Evolutionary conservation across 2,329 filamentous ascomycete genomes (phyloP), one percentile per base, ranked within the genome.

Genomic region (Penicillium sp.): DNA sequence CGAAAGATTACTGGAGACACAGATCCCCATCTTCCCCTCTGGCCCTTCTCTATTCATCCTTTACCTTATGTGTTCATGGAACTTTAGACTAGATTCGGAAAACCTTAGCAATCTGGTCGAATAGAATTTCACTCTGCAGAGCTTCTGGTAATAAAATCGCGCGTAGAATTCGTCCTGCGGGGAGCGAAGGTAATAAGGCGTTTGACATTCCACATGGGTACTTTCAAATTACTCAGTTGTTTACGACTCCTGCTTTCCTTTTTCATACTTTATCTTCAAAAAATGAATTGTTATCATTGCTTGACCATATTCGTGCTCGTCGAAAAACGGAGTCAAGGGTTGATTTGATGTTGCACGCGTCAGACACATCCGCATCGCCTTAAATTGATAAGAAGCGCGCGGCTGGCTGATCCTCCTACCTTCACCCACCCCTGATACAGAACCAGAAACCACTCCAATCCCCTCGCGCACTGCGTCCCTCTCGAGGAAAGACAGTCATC

Each of bases 301-400:
- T n/a, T 5, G 2, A 39, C 13, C 46, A 4, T 22, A 54, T 31
- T 52, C 11, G 41, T 54, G 40, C 41, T 44, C 13, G 40, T 19
- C n/a, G 51, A 52, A 41, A 50, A 36, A 27, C 35, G 13, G 6
- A 57, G 27, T 22, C n/a, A 39, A 37, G 52, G 60, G 63, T 63
- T 66, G 61, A 55, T 64, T 63, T 66, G 63, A 55, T 64, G 66
- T 68, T 66, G 66, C 65, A 67, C 65, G 66, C 66, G 66, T 68
- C 65, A 65, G 66, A 63, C 60, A 63, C 60, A 60, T 65, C 61
- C 56, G 54, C 56, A 59, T 63, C 63, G 56, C 62, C 66, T 60
- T 59, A 66, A 66, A 61, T 63, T 66, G 66, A 68, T 68, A 67
- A 66, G 65, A 68, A 57, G 61, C 63, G 64, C 66, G 66, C 66